A percentile compares a stretch with the other conserved stretches of the same genome.
Conservation (phyloP, 495 filamentous ascomycete species). For the Bryoglossum gracile region DNA sequence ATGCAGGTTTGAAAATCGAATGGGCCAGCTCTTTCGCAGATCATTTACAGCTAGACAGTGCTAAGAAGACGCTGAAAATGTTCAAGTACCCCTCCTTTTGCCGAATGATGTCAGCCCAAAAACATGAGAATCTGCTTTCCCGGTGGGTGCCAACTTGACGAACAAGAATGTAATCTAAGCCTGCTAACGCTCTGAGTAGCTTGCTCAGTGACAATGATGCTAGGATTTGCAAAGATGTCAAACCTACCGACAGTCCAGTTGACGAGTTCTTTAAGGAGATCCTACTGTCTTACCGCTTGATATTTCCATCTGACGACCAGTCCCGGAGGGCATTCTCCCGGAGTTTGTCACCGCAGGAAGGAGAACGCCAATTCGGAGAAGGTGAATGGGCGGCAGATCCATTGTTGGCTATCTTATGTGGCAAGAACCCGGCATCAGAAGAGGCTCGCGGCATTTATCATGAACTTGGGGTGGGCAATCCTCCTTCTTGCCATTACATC, state of each 20-base stretch:
- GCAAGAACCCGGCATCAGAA: neutral
- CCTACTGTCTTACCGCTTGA: conserved; percentile 3
- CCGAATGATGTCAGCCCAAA: neutral
- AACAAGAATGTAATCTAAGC: neutral
- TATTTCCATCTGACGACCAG: conserved; percentile 5
- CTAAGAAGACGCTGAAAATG: conserved; percentile 6
- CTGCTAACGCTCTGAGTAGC: neutral
- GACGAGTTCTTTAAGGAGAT: conserved; percentile 7
- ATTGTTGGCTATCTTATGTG: neutral
- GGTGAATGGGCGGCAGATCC: neutral
- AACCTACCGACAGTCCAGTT: neutral
- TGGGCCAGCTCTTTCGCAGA: conserved; percentile 1
- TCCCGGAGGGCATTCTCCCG: conserved; percentile 8
- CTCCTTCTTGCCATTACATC: neutral
- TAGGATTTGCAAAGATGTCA: conserved; percentile 1
- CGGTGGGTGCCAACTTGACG: neutral
- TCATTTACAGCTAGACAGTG: conserved; percentile 7
- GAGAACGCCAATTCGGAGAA: neutral
- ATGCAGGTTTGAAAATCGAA: conserved; percentile 4
- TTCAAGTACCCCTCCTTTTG: conserved; percentile 9
- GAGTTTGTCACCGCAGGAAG: neutral
- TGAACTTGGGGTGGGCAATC: neutral
- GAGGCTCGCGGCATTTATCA: conserved; percentile 1
- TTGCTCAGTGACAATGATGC: conserved; percentile 3
- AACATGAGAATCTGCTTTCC: neutral